These are phyloP conservation scores for Pseudogymnoascus sp. DNA, from an alignment of 2,329 filamentous ascomycete species.

Conservation along the genomic window DNA sequence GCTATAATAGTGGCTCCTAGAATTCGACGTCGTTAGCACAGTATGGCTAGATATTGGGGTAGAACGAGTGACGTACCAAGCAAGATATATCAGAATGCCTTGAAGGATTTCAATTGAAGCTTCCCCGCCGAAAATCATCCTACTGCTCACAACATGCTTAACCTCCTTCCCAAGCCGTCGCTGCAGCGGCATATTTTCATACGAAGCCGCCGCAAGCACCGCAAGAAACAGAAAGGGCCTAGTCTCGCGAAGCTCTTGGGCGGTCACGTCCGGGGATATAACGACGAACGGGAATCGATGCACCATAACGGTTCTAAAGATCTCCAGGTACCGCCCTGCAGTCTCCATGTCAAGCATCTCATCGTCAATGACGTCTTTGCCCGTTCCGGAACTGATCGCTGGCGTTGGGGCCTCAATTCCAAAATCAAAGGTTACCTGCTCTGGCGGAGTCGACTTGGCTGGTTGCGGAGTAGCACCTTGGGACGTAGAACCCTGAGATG, in stretches of 20 bases:
- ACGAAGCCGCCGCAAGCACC: constrained; percentile 17
- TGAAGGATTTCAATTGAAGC: constrained; percentile 8
- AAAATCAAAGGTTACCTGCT: background rate
- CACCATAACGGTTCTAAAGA: constrained; percentile 28
- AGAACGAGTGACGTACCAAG: background rate
- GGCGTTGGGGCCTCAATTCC: background rate
- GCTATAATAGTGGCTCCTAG: background rate
- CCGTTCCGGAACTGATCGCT: background rate
- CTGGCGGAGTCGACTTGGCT: constrained; percentile 20
- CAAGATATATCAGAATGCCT: background rate
- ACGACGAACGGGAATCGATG: constrained; percentile 32
- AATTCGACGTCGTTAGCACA: background rate
- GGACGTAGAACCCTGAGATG: constrained; percentile 18
- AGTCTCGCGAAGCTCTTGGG: constrained; percentile 20
- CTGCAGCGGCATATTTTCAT: constrained; percentile 28
- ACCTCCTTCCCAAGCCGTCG: constrained; percentile 27
- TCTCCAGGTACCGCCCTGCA: background rate
- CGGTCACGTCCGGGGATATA: constrained; percentile 22
- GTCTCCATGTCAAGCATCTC: background rate
- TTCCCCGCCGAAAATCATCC: constrained; percentile 11
- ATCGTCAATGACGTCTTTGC: constrained; percentile 7
- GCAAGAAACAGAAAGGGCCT: constrained; percentile 6
- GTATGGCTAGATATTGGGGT: background rate
- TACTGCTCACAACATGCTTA: constrained; percentile 26
- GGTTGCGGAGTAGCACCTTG: constrained; percentile 14